A percentile compares a stretch with the other conserved stretches of the same genome.
Evolutionary conservation across 352 stramenopile genomes (phyloP).

Genomic region (Pythium monospermum): DNA sequence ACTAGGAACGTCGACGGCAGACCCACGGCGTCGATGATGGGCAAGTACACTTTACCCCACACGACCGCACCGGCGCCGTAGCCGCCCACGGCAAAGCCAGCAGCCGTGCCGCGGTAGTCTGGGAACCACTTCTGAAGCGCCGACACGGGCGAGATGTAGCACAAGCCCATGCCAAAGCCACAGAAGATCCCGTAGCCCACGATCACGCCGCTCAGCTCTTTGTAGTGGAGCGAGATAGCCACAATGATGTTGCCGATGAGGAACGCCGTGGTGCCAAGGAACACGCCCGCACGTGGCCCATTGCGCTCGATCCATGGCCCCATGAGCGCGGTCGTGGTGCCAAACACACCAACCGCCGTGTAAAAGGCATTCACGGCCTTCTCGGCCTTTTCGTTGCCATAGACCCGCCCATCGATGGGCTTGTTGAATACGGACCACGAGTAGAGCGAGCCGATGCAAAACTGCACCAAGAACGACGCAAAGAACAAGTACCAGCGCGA

Average conservation of each 20-base stretch:
- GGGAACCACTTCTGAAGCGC: slow-evolving; percentile 75
- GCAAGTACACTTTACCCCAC: slow-evolving; percentile 57
- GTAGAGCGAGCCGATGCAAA: slow-evolving; percentile 70
- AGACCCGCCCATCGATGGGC: slow-evolving; percentile 49
- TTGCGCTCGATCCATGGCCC: slow-evolving; percentile 58
- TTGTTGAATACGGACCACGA: slow-evolving; percentile 69
- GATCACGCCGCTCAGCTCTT: slow-evolving; percentile 52
- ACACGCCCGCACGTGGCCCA: slow-evolving; percentile 37
- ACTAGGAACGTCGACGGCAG: slow-evolving; percentile 45
- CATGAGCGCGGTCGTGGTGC: slow-evolving; percentile 44
- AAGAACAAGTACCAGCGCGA: slow-evolving; percentile 66
- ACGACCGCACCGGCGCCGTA: slow-evolving; percentile 56
- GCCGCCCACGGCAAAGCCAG: slow-evolving; percentile 54
- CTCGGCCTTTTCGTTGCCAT: slow-evolving; percentile 39
- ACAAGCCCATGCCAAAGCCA: slow-evolving; percentile 56
- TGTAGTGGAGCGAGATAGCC: slow-evolving; percentile 44
- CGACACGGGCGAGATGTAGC: slow-evolving; percentile 62
- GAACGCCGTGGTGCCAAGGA: slow-evolving; percentile 38
- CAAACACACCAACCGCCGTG: slow-evolving; percentile 56
- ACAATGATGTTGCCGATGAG: slow-evolving; percentile 50
- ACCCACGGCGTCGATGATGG: slow-evolving; percentile 37
- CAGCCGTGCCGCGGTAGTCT: slow-evolving; percentile 59
- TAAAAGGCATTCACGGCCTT: slow-evolving; percentile 66
- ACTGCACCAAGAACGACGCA: slow-evolving; percentile 56
- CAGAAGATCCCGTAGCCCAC: slow-evolving; percentile 64